Evolutionary conservation across 352 stramenopile species (phyloP).

Genomic region (Globisporangium recalcitrans): DNA sequence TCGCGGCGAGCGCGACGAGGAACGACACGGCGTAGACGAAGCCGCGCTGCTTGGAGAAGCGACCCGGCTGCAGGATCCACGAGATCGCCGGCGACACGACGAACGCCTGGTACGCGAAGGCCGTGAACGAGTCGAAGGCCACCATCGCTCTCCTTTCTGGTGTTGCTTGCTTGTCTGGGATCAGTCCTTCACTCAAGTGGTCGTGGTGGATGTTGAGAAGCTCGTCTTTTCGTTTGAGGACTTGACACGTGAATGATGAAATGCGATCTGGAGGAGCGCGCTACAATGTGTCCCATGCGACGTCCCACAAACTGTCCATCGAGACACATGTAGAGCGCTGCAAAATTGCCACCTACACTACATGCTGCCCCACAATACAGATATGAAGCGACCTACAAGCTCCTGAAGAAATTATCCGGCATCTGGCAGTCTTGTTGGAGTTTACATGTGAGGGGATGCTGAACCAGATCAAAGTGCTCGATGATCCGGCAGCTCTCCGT

Average conservation of each 20-base stretch:
- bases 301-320: not conserved
- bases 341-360: not conserved
- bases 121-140: conserved; percentile 55
- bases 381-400: not conserved
- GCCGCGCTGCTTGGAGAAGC: conserved; percentile 89
- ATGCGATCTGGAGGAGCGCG: not conserved
- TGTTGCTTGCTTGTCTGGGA: not conserved
- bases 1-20: conserved; percentile 85
- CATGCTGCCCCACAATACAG: not conserved
- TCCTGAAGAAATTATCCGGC: not conserved
- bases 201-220: not conserved
- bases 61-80: conserved; percentile 93
- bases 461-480: too few species aligned
- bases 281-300: not conserved
- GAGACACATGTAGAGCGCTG: not conserved
- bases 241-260: not conserved
- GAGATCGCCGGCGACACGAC: conserved; percentile 87
- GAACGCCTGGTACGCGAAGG: conserved; percentile 68
- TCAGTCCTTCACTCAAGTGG: not conserved
- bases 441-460: not conserved
- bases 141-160: conserved; percentile 25
- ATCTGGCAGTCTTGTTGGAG: not conserved
- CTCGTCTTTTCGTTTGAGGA: not conserved
- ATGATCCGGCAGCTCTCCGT: too few species aligned
- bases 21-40: conserved; percentile 95